These are phyloP conservation scores for Miscanthus lutarioriparius DNA, from an alignment of 176 grass and related monocot species.

Conservation along the genomic window DNA sequence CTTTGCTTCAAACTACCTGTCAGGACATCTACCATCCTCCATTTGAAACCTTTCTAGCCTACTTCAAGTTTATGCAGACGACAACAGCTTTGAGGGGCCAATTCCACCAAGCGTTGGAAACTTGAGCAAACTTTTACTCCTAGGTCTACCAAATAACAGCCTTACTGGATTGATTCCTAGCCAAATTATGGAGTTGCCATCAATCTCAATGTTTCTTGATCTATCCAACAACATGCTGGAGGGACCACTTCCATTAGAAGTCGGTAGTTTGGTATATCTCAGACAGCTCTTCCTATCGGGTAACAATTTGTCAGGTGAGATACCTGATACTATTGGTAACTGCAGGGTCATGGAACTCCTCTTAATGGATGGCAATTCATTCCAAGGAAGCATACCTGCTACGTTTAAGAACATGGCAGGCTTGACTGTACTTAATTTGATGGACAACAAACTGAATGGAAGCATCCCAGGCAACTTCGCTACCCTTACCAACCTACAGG, in stretches of 20 bases:
- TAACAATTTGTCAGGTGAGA: constrained; percentile 35
- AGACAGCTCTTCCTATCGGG: neutral
- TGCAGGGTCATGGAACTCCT: constrained; percentile 29
- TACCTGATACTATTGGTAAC: constrained; percentile 27
- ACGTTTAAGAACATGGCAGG: constrained; percentile 24
- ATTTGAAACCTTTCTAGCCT: neutral
- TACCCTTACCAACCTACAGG: constrained; percentile 3
- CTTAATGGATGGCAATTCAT: constrained; percentile 27
- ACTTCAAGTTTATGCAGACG: neutral
- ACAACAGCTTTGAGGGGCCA: constrained; percentile 2
- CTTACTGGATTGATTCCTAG: constrained; percentile 1
- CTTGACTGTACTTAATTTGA: constrained; percentile 28
- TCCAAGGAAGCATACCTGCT: constrained; percentile 40
- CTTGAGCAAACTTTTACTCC: neutral
- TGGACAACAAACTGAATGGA: constrained; percentile 22
- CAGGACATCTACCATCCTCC: neutral
- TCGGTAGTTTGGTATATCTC: constrained; percentile 10
- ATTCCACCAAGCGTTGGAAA: constrained; percentile 12
- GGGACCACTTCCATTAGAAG: constrained; percentile 18
- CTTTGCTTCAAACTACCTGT: neutral
- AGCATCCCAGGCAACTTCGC: constrained; percentile 14
- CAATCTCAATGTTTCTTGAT: neutral
- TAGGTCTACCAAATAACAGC: neutral
- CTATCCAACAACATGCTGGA: neutral
- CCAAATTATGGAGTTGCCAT: neutral